phyloP scores from a whole-genome alignment of 768 basidiomycete species.

The Termitomyces sp. region DNA sequence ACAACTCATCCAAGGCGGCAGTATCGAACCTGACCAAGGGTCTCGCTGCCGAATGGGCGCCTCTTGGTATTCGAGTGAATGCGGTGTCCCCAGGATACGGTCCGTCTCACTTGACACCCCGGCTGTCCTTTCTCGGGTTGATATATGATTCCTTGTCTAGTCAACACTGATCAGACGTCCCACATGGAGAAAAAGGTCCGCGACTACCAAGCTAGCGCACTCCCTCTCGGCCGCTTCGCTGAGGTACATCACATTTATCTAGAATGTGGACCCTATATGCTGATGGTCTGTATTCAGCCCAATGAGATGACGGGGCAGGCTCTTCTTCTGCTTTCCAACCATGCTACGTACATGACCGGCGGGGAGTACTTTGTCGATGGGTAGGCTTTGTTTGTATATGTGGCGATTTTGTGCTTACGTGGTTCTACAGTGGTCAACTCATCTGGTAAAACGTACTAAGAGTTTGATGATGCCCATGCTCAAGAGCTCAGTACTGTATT shows the following conservation, averaged over 20 bases:
- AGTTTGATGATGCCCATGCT: neutral
- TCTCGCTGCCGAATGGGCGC: constrained; percentile 60
- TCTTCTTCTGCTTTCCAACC: constrained; percentile 44
- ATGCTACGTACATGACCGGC: constrained; percentile 53
- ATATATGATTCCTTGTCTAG: constrained; percentile 19
- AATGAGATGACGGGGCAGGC: constrained; percentile 53
- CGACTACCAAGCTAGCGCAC: constrained; percentile 40
- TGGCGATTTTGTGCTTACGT: too few relatives aligned
- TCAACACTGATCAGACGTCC: constrained; percentile 53
- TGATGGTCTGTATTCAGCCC: constrained; percentile 26
- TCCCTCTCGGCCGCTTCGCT: constrained; percentile 55
- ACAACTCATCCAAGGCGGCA: constrained; percentile 68
- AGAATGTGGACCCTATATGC: neutral
- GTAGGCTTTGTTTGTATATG: constrained; percentile 21
- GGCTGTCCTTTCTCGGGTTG: neutral
- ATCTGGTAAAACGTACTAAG: constrained; percentile 6
- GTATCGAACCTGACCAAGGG: constrained; percentile 51
- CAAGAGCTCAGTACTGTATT: too few relatives aligned
- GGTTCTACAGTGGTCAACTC: constrained; percentile 5
- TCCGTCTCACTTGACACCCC: constrained; percentile 16
- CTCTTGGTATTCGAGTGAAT: constrained; percentile 49
- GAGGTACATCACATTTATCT: constrained; percentile 25
- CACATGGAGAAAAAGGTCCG: constrained; percentile 44
- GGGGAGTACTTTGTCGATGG: constrained; percentile 52
- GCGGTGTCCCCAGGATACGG: constrained; percentile 58